These are phyloP conservation scores for Scutellaria galericulata DNA, from an alignment of 257 asterid genomes.

Conservation along the genomic window DNA sequence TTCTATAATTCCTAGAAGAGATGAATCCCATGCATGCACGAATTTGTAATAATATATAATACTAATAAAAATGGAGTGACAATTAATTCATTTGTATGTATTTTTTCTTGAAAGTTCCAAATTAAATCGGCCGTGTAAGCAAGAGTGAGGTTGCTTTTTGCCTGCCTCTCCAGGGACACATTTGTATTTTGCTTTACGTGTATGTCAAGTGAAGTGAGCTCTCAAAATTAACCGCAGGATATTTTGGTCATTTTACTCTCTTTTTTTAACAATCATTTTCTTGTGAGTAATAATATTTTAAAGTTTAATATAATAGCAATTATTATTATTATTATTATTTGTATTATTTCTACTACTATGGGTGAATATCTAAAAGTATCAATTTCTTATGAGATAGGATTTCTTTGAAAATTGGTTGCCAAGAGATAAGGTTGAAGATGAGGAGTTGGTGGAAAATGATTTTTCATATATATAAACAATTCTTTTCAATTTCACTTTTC, in stretches of 20 bases:
- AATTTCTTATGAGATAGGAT: background rate
- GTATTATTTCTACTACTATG: too few species aligned
- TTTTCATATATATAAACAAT: background rate
- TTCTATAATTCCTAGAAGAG: background rate
- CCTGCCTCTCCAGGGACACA: conserved; percentile 64
- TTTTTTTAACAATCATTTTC: background rate
- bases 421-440: conserved; percentile 58
- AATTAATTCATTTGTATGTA: conserved; percentile 12
- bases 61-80: background rate
- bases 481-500: conserved; percentile 16
- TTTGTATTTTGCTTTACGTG: conserved; percentile 63
- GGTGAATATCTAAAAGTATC: too few species aligned
- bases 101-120: conserved; percentile 16
- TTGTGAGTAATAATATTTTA: too few species aligned
- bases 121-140: conserved; percentile 65
- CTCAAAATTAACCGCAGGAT: conserved; percentile 32
- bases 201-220: conserved; percentile 51
- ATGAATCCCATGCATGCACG: conserved; percentile 34
- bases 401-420: conserved; percentile 3
- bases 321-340: background rate
- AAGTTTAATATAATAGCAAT: too few species aligned
- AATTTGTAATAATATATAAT: background rate
- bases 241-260: conserved; percentile 30
- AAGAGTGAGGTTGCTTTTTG: conserved; percentile 73
- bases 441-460: conserved; percentile 56